Evolutionary conservation across 2,329 filamentous ascomycete genomes (phyloP).

Genomic region (Eutypella sp.): DNA sequence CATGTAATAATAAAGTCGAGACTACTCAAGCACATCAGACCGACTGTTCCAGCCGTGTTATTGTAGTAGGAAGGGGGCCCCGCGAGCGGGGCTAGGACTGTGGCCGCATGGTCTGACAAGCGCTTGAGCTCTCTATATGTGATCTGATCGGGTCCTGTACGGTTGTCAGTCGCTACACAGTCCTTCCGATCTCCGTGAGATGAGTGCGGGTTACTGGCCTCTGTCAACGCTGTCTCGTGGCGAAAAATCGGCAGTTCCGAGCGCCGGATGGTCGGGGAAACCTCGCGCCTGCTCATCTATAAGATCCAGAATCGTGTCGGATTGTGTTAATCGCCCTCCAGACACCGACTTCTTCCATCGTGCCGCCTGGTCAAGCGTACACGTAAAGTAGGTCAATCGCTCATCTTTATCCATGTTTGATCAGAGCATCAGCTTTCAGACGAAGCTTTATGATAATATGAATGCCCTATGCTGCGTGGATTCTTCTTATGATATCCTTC

Average conservation of each 20-base stretch:
- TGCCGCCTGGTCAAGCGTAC: slow-evolving; percentile 53
- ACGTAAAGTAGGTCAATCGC: slow-evolving; percentile 51
- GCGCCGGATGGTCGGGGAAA: slow-evolving; percentile 36
- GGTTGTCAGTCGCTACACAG: background rate
- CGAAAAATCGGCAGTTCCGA: slow-evolving; percentile 41
- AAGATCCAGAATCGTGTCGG: slow-evolving; percentile 43
- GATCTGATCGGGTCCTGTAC: slow-evolving; percentile 12
- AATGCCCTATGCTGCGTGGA: too few relatives aligned
- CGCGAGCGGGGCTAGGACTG: slow-evolving; percentile 8
- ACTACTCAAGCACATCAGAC: slow-evolving; percentile 52
- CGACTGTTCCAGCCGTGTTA: slow-evolving; percentile 30
- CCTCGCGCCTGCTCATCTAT: slow-evolving; percentile 41
- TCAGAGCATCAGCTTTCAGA: too few relatives aligned
- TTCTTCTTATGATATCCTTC: too few relatives aligned
- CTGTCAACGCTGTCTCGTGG: slow-evolving; percentile 3
- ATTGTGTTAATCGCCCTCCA: slow-evolving; percentile 24
- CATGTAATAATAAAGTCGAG: slow-evolving; percentile 54
- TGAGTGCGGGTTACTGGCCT: slow-evolving; percentile 1
- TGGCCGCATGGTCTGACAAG: slow-evolving; percentile 31
- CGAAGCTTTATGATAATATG: too few relatives aligned
- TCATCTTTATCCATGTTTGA: slow-evolving; percentile 3
- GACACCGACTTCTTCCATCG: slow-evolving; percentile 21
- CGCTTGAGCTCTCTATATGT: slow-evolving; percentile 25
- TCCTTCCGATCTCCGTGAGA: background rate
- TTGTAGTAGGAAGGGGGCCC: background rate